phyloP scores from a whole-genome alignment of 116 monocot genomes.

The Iris pallida region DNA sequence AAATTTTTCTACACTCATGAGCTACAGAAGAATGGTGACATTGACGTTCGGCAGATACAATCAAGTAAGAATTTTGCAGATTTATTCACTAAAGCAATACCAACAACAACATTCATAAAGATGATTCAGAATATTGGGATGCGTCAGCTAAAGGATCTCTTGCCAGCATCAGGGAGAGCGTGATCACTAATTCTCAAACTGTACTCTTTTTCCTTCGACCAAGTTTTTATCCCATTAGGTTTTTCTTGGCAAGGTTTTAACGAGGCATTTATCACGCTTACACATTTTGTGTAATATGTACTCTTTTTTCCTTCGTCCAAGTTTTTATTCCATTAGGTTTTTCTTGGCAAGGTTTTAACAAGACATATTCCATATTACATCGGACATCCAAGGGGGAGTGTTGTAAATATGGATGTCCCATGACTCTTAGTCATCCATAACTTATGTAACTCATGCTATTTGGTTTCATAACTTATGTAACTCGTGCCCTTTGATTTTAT shows the following conservation, averaged over 20 bases:
- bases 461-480: too few species aligned
- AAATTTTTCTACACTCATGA: constrained; percentile 11
- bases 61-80: constrained; percentile 3
- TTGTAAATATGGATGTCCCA: too few species aligned
- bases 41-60: constrained; percentile 3
- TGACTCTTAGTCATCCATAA: too few species aligned
- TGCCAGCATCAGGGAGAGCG: background rate
- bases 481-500: too few species aligned
- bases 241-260: background rate
- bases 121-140: background rate
- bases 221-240: background rate
- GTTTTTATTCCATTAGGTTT: background rate
- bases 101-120: background rate
- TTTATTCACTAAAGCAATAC: constrained; percentile 7
- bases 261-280: background rate
- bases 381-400: too few species aligned
- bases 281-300: background rate
- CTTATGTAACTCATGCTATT: too few species aligned
- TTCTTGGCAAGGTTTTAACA: background rate
- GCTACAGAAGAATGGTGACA: constrained; percentile 2
- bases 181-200: background rate
- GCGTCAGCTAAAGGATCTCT: background rate
- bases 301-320: background rate
- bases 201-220: background rate
- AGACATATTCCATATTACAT: too few species aligned